Percentiles rank a stretch among this genome's conserved stretches.
phyloP scores from a whole-genome alignment of 2,329 filamentous ascomycete species.

The Paecilomyces sp. region DNA sequence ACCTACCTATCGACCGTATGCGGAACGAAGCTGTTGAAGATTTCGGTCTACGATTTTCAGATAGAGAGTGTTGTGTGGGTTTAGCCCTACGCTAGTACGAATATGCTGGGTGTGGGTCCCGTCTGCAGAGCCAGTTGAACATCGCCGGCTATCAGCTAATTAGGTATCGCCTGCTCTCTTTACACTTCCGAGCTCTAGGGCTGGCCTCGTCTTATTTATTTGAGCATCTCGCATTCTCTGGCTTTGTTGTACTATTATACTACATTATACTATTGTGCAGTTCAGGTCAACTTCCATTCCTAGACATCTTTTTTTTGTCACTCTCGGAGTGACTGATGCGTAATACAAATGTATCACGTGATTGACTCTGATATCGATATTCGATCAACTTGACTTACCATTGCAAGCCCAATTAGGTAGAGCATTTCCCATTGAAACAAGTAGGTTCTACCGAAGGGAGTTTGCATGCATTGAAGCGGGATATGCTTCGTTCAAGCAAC shows the following conservation, averaged over 20 bases:
- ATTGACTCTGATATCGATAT: too few relatives aligned
- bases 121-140: slow-evolving; percentile 1
- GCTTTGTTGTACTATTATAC: neutral
- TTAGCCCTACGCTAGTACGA: slow-evolving; percentile 37
- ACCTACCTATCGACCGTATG: slow-evolving; percentile 33
- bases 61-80: slow-evolving; percentile 35
- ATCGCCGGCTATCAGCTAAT: slow-evolving; percentile 1
- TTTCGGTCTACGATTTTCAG: slow-evolving; percentile 34
- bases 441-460: too few relatives aligned
- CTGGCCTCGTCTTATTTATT: neutral
- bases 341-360: too few relatives aligned
- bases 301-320: neutral
- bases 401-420: neutral
- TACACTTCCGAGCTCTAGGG: neutral
- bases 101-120: slow-evolving; percentile 11
- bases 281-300: neutral
- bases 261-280: neutral
- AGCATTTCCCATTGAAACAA: too few relatives aligned
- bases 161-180: slow-evolving; percentile 7
- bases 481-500: too few relatives aligned
- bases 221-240: neutral
- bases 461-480: too few relatives aligned
- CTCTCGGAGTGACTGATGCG: too few relatives aligned
- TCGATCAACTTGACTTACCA: neutral
- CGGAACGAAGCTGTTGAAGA: slow-evolving; percentile 26